Evolutionary conservation across 495 filamentous ascomycete genomes (phyloP).

Genomic region (Aspergillus ellipticus): DNA sequence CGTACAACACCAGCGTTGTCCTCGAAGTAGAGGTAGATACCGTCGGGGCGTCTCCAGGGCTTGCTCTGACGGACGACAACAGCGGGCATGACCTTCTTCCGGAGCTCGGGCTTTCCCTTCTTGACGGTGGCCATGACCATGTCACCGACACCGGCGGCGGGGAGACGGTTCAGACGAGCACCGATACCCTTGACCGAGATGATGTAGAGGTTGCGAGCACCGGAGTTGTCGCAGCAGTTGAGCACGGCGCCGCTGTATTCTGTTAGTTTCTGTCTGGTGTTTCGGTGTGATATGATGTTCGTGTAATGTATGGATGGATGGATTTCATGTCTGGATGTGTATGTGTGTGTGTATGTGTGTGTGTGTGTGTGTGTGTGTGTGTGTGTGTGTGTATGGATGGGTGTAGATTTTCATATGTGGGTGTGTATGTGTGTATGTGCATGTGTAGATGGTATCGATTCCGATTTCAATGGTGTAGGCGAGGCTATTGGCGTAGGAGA

Average conservation of each 20-base stretch:
- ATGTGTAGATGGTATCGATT: background rate
- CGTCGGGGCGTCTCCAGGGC: constrained; percentile 96
- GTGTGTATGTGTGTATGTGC: background rate
- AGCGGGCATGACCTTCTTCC: constrained; percentile 99
- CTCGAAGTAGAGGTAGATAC: constrained; percentile 99
- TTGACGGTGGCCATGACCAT: constrained; percentile 99
- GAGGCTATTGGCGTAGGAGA: background rate
- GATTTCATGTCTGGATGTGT: background rate
- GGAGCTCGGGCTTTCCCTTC: constrained; percentile 99
- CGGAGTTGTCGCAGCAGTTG: constrained; percentile 98
- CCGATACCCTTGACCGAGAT: constrained; percentile 99
- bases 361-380: too few relatives aligned
- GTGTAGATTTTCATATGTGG: background rate
- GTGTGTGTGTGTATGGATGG: too few relatives aligned
- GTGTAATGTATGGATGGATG: background rate
- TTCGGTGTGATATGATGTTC: background rate
- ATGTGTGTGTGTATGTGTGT: background rate
- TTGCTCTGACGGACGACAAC: constrained; percentile 98
- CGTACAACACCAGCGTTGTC: constrained; percentile 96
- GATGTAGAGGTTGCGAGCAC: constrained; percentile 99
- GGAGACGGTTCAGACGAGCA: constrained; percentile 96
- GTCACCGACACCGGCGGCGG: constrained; percentile 96
- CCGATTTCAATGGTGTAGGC: background rate
- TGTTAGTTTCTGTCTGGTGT: constrained; percentile 18
- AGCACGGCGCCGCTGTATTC: constrained; percentile 80